A percentile compares a stretch with the other conserved stretches of the same genome.
These are phyloP conservation scores for Plantago ovata DNA, from an alignment of 257 asterid genomes.

Conservation along the genomic window DNA sequence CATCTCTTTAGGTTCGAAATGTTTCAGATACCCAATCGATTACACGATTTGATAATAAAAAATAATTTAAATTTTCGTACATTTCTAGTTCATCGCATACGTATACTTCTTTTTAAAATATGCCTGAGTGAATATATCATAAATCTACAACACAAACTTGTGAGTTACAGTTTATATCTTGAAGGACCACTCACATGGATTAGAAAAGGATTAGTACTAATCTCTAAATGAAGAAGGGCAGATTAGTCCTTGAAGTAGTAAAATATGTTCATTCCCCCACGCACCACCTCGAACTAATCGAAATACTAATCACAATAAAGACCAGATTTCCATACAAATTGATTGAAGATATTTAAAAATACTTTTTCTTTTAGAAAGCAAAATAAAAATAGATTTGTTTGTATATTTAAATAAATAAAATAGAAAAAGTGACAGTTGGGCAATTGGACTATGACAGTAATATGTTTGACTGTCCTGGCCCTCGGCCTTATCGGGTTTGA, in stretches of 20 bases:
- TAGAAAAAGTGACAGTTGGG: constrained; percentile 21
- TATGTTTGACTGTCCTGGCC: constrained; percentile 25
- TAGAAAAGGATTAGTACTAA: background rate
- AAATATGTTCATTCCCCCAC: background rate
- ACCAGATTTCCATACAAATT: background rate
- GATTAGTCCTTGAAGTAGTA: background rate
- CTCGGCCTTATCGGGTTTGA: constrained; percentile 31
- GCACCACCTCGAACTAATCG: constrained; percentile 7
- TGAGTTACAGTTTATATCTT: too few relatives aligned
- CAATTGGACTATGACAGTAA: background rate
- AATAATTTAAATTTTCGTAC: too few relatives aligned
- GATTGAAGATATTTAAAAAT: background rate
- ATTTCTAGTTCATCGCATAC: too few relatives aligned
- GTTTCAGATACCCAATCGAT: too few relatives aligned
- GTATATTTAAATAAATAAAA: background rate
- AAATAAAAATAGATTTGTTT: too few relatives aligned
- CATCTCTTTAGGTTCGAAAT: too few relatives aligned
- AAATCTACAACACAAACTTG: too few relatives aligned
- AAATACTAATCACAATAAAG: background rate
- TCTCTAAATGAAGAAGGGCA: background rate
- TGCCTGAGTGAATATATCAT: too few relatives aligned
- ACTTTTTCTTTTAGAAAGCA: background rate
- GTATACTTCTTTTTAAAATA: too few relatives aligned
- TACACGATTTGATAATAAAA: too few relatives aligned
- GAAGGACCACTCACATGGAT: constrained; percentile 7